Conservation (phyloP, 371 early-diverging fungal genomes). For the Apophysomyces elegans region DNA sequence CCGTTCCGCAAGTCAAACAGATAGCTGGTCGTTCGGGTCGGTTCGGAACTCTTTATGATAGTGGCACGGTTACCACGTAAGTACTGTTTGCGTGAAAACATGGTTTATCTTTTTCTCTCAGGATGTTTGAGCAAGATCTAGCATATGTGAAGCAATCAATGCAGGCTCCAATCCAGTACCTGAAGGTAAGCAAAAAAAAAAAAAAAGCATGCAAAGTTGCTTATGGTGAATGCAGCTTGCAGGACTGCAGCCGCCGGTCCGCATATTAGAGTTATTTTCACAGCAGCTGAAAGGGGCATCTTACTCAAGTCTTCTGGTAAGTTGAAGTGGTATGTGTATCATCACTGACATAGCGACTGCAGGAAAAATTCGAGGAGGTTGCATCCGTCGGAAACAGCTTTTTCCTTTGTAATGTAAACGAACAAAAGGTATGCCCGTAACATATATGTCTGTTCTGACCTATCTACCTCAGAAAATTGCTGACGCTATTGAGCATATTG, state of each 20-base stretch:
- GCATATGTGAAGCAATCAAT: constrained; percentile 38
- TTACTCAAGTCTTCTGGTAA: constrained; percentile 68
- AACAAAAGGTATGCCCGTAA: constrained; percentile 54
- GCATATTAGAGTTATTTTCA: constrained; percentile 83
- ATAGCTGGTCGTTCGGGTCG: constrained; percentile 97
- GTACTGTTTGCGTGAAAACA: constrained; percentile 18
- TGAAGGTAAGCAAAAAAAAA: constrained; percentile 29
- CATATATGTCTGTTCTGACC: not conserved
- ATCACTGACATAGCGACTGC: constrained; percentile 5
- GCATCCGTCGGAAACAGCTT: constrained; percentile 70
- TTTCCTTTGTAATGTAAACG: constrained; percentile 77
- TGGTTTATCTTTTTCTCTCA: constrained; percentile 17
- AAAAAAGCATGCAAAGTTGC: no score
- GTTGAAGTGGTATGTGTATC: constrained; percentile 20
- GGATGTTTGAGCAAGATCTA: constrained; percentile 33
- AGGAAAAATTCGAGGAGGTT: constrained; percentile 72
- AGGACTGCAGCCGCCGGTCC: constrained; percentile 79
- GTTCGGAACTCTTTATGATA: constrained; percentile 68
- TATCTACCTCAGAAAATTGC: constrained; percentile 56
- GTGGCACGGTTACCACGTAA: constrained; percentile 72
- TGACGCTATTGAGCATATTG: constrained; percentile 63
- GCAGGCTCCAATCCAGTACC: constrained; percentile 28
- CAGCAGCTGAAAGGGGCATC: constrained; percentile 68
- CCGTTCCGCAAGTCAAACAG: constrained; percentile 87
- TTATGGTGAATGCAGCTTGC: constrained; percentile 54